Evolutionary conservation across 441 rosid genomes (phyloP), one percentile per base, ranked within the genome.

Genomic region (Dalechampia spathulata): DNA sequence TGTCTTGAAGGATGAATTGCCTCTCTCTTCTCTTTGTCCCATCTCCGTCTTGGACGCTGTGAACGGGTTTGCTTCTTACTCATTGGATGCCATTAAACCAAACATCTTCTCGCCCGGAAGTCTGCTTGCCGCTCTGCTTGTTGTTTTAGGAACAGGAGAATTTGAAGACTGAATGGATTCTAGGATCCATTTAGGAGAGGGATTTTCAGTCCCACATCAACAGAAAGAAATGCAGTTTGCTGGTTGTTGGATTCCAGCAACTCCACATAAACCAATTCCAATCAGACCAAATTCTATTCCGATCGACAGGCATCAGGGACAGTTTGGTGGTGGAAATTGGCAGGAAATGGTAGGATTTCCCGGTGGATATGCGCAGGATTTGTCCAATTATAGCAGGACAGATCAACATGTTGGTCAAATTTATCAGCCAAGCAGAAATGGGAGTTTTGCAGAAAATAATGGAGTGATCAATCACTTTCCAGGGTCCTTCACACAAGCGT

Each of bases 181-280:
- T 11, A 65, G 69, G 63, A 63, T 60, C 61, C 72, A 75, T 44
- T 46, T 55, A 1, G 76, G 80, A 17, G 73, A 64, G 52, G 75
- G 77, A 41, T 58, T 67, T 70, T 57, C 76, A 39, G 39, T 67
- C 61, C 75, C 78, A n/a, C 45, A n/a, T 19, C 27, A 41, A 34
- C 78, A 65, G 48, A 74, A 34, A 15, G 78, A 72, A 38, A 58
- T 64, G 27, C 72, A 63, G 16, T 60, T 66, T 30, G 51, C 58
- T 55, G 73, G 66, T 61, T 41, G 75, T 57, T 90, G 81, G 83
- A 46, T 75, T 42, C 91, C 90, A 0, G 9, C 56, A 19, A 82
- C 94, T 15, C 84, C 87, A 1, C 68, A 57, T 34, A 83, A 77
- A 60, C 79, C 74, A 1, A 42, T 75, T 57, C 69, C 65, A 26